These are phyloP conservation scores for Diaporthe vaccinii DNA, from an alignment of 2,329 filamentous ascomycete genomes.

Conservation along the genomic window DNA sequence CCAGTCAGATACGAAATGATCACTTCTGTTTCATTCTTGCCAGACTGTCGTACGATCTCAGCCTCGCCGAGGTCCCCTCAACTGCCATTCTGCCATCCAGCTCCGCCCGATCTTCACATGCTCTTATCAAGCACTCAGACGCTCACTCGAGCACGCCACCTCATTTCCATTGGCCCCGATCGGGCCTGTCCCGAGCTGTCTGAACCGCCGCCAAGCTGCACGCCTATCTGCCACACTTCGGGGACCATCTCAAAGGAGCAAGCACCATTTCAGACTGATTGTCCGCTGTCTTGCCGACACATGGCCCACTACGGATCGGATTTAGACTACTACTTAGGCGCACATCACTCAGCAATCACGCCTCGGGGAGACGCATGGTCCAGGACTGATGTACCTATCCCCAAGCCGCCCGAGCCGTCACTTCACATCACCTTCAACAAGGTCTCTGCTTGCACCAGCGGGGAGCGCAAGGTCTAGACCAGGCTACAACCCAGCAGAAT, in stretches of 20 bases:
- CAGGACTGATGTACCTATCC: not conserved
- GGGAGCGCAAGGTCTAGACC: not conserved
- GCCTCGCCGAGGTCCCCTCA: slow-evolving; percentile 8
- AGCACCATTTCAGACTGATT: not conserved
- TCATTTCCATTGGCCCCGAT: slow-evolving; percentile 32
- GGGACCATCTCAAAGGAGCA: slow-evolving; percentile 25
- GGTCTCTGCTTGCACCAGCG: slow-evolving; percentile 27
- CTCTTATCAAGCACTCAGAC: slow-evolving; percentile 1
- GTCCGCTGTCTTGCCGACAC: not conserved
- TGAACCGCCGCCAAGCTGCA: slow-evolving; percentile 6
- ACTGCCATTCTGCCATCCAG: not conserved
- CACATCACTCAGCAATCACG: not conserved
- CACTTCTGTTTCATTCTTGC: slow-evolving; percentile 4
- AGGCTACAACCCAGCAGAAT: not conserved
- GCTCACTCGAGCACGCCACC: slow-evolving; percentile 1
- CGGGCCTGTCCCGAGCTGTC: not conserved
- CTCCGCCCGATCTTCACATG: slow-evolving; percentile 11
- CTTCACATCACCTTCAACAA: slow-evolving; percentile 3
- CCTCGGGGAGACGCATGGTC: not conserved
- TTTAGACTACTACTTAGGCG: not conserved
- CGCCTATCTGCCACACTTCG: slow-evolving; percentile 19
- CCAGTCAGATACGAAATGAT: not conserved
- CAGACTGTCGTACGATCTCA: slow-evolving; percentile 26
- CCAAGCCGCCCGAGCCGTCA: slow-evolving; percentile 13
- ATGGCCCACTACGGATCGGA: not conserved